Evolutionary conservation across 257 asterid species (phyloP), one percentile per base, ranked within the genome.

Genomic region (Orobanche coerulescens): DNA sequence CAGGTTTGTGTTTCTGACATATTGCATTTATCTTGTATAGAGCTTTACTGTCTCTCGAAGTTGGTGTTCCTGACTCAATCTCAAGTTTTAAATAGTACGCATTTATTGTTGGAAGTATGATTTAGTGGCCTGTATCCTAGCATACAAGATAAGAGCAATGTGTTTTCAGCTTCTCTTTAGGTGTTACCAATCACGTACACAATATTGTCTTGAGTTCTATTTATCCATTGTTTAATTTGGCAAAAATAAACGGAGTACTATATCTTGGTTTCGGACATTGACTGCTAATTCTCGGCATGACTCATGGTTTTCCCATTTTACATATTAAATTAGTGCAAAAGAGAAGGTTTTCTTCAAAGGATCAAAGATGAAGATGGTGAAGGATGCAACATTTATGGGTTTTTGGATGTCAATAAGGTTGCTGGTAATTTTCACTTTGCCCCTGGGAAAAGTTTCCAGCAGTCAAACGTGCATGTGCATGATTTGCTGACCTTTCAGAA

Each of bases 381-480:
- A 79, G 98, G 98, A 44, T 92, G 98, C 70, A 92, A 84, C 66
- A 53, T 92, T 25, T 82, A 92, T 64, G 98, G 98, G 22, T 92
- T 88, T 79, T 70, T 92, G 82, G 98, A 88, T 62, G 94, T 92
- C 66, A 92, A 92, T 75, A 88, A 84, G 71, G 96, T 92, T 57
- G 98, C 90, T 65, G 98, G 98, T 43, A 92, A 84, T 78, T 88
- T 92, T 63, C 98, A 92, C 79, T 92, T 92, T 79, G 98, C 98
- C 18, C 98, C 98, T 62, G 98, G 98, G 70, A 92, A 92, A 87
- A 88, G 98, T 77, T 92, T 92, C 71, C 95, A 84, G 75, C 98
- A 92, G 82, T 80, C 91, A 52, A 84, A 86, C 65, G 81, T 78
- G 60, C 96, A 85, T 71, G 93, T 91, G 64, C 96, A 91, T 67